These are phyloP conservation scores for Entomortierella parvispora DNA, from an alignment of 192 early-diverging fungal genomes.

Conservation along the genomic window DNA sequence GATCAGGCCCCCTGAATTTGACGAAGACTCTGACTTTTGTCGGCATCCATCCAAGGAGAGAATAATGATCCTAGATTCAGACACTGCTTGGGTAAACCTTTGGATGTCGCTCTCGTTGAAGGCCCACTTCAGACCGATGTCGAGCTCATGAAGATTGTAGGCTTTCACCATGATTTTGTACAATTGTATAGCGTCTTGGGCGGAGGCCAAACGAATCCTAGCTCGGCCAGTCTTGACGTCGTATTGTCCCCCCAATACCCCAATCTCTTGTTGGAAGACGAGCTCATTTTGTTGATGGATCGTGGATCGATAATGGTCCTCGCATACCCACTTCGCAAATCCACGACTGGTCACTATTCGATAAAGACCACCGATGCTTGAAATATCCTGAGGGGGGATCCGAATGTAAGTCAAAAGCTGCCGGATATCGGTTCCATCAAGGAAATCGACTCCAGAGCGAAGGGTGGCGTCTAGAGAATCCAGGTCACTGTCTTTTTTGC, in stretches of 20 bases:
- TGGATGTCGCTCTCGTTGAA: constrained; percentile 21
- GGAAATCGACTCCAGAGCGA: neutral
- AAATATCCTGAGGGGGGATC: constrained; percentile 4
- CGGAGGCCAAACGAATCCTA: constrained; percentile 5
- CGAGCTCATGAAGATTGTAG: constrained; percentile 19
- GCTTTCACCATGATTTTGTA: constrained; percentile 21
- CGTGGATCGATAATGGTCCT: constrained; percentile 30
- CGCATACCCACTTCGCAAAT: constrained; percentile 35
- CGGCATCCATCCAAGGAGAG: constrained; percentile 22
- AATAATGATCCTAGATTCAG: constrained; percentile 8
- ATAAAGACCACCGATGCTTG: constrained; percentile 5
- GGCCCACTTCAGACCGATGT: constrained; percentile 22
- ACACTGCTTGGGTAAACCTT: constrained; percentile 16
- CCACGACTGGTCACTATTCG: constrained; percentile 26
- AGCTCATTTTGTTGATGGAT: constrained; percentile 19
- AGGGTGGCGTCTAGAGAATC: neutral
- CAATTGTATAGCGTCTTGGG: constrained; percentile 12
- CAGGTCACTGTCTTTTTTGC: constrained; percentile 1
- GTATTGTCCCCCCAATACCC: constrained; percentile 14
- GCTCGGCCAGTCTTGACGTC: constrained; percentile 18
- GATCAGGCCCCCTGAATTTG: constrained; percentile 1
- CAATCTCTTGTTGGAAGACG: constrained; percentile 17
- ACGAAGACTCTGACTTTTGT: constrained; percentile 7
- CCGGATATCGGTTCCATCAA: constrained; percentile 29
- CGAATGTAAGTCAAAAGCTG: constrained; percentile 28